These are phyloP conservation scores for Skeletonema tropicum DNA, from an alignment of 108 stramenopile genomes.

Conservation along the genomic window DNA sequence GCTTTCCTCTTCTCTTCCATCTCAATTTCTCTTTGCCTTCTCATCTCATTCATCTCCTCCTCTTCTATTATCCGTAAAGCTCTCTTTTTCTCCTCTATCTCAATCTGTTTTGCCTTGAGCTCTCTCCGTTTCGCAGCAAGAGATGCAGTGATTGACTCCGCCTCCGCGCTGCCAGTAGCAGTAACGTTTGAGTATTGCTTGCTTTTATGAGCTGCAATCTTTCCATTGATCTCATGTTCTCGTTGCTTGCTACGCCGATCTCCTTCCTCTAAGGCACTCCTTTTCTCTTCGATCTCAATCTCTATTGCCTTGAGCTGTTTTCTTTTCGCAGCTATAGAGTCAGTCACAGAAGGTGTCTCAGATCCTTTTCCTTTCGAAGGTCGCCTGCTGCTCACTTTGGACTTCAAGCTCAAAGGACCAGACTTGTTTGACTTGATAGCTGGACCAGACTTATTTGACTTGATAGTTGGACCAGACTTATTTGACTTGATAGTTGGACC, in stretches of 20 bases:
- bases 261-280: background rate
- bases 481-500: background rate
- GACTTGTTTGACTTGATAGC: too few species aligned
- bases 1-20: too few species aligned
- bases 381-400: background rate
- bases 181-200: background rate
- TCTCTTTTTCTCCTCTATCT: too few species aligned
- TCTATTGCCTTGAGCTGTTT: background rate
- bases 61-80: too few species aligned
- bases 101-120: background rate
- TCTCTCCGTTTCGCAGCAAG: background rate
- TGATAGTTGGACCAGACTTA: too few species aligned
- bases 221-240: background rate
- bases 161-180: background rate
- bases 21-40: too few species aligned
- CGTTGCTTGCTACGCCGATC: background rate
- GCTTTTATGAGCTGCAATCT: background rate
- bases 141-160: background rate
- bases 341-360: background rate
- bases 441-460: too few species aligned
- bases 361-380: background rate
- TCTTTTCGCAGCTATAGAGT: background rate
- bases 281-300: background rate
- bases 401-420: background rate
- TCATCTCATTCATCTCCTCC: too few species aligned